Percentiles rank a stretch among this genome's conserved stretches.
Conservation (phyloP, 2,329 filamentous ascomycete genomes). For the Amylocarpus encephaloides region DNA sequence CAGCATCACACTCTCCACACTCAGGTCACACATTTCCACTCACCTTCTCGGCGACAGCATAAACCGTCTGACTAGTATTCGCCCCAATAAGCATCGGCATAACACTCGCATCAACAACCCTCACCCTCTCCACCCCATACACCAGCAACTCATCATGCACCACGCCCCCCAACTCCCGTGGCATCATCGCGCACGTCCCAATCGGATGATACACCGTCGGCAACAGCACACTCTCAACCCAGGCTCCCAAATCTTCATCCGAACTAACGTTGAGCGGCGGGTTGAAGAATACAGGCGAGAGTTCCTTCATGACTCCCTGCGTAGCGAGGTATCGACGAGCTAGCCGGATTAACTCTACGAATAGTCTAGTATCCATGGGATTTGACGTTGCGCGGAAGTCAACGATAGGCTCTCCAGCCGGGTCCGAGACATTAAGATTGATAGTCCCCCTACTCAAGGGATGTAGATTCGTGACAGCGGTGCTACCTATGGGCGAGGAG, state of each 20-base stretch:
- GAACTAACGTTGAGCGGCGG: slow-evolving; percentile 25
- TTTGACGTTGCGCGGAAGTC: slow-evolving; percentile 34
- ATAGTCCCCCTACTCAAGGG: slow-evolving; percentile 34
- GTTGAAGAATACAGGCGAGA: slow-evolving; percentile 28
- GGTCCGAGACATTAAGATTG: slow-evolving; percentile 24
- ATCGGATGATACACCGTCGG: slow-evolving; percentile 35
- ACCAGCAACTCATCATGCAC: slow-evolving; percentile 16
- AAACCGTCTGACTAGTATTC: slow-evolving; percentile 1
- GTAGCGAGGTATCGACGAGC: background rate
- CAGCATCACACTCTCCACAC: background rate
- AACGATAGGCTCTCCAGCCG: slow-evolving; percentile 28
- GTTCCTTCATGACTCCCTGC: slow-evolving; percentile 26
- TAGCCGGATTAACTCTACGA: slow-evolving; percentile 15
- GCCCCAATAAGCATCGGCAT: slow-evolving; percentile 2
- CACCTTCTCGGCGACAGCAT: slow-evolving; percentile 10
- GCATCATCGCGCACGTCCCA: slow-evolving; percentile 23
- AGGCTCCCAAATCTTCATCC: slow-evolving; percentile 24
- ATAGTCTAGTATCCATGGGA: slow-evolving; percentile 33
- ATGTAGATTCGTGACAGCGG: background rate
- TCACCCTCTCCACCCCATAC: slow-evolving; percentile 14
- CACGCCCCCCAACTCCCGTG: slow-evolving; percentile 14
- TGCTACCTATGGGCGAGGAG: background rate
- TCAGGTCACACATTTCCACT: background rate
- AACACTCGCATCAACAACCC: slow-evolving; percentile 11
- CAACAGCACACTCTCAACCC: slow-evolving; percentile 27